Conservation (phyloP, 1,139 yeast genomes). For the Debaryomycetaceae sp. region DNA sequence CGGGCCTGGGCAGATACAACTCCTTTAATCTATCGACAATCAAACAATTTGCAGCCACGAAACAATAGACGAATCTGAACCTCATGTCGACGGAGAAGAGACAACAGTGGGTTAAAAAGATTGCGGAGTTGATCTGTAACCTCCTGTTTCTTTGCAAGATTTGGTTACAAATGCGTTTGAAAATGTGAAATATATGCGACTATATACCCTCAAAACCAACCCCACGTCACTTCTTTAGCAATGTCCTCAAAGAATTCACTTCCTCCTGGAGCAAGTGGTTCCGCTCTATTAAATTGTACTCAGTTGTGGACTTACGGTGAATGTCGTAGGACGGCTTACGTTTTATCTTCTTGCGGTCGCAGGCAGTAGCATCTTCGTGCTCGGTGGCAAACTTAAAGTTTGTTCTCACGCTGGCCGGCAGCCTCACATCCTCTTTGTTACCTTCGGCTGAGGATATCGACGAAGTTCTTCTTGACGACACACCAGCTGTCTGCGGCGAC, state of each 20-base stretch:
- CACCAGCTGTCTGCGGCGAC: slow-evolving; percentile 7
- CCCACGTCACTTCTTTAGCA: neutral
- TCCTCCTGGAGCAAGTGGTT: slow-evolving; percentile 6
- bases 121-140: neutral
- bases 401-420: slow-evolving; percentile 1
- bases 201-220: too few species aligned
- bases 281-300: slow-evolving; percentile 5
- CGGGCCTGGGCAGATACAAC: neutral
- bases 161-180: neutral
- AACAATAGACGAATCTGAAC: neutral
- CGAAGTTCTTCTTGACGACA: slow-evolving; percentile 9
- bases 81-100: neutral
- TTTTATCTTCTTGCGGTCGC: slow-evolving; percentile 7
- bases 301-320: slow-evolving; percentile 5
- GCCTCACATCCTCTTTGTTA: slow-evolving; percentile 1
- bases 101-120: neutral
- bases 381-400: slow-evolving; percentile 2
- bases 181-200: too few species aligned
- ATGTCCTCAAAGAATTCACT: slow-evolving; percentile 2
- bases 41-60: slow-evolving; percentile 1
- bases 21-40: neutral
- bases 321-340: slow-evolving; percentile 6
- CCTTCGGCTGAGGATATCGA: slow-evolving; percentile 10
- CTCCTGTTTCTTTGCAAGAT: neutral
- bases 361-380: slow-evolving; percentile 2